Evolutionary conservation across 257 asterid species (phyloP).

Genomic region (Salvia miltiorrhiza): DNA sequence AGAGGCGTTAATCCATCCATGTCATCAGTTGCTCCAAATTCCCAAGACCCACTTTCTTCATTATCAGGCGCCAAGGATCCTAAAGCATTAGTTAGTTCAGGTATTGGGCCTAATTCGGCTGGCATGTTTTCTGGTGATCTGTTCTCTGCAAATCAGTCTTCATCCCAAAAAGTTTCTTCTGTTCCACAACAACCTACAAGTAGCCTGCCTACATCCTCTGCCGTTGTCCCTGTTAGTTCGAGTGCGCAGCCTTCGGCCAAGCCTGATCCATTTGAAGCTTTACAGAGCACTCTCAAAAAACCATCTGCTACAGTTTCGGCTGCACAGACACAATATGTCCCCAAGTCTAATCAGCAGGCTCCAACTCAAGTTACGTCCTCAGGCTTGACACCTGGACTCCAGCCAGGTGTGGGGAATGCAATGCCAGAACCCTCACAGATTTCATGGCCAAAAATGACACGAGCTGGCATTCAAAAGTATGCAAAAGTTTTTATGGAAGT

Average conservation of each 20-base stretch:
- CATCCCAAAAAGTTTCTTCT: slow-evolving; percentile 44
- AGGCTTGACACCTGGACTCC: slow-evolving; percentile 47
- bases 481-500: slow-evolving; percentile 87
- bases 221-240: slow-evolving; percentile 43
- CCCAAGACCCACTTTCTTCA: slow-evolving; percentile 46
- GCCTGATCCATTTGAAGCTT: slow-evolving; percentile 72
- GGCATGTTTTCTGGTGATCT: slow-evolving; percentile 58
- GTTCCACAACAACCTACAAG: slow-evolving; percentile 43
- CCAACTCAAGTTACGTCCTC: slow-evolving; percentile 52
- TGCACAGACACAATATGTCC: slow-evolving; percentile 45
- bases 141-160: slow-evolving; percentile 54
- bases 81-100: slow-evolving; percentile 43
- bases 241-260: slow-evolving; percentile 48
- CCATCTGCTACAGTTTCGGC: slow-evolving; percentile 54
- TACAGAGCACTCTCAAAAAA: slow-evolving; percentile 55
- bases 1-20: slow-evolving; percentile 47
- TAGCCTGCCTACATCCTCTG: slow-evolving; percentile 48
- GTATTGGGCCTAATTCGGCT: slow-evolving; percentile 40
- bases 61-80: slow-evolving; percentile 43
- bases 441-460: slow-evolving; percentile 97
- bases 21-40: slow-evolving; percentile 38
- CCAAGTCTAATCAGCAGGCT: slow-evolving; percentile 58
- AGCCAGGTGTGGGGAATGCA: slow-evolving; percentile 44
- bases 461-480: slow-evolving; percentile 87
- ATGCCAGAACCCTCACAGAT: slow-evolving; percentile 54